Evolutionary conservation across 805 yeast species (phyloP).

Genomic region (Alloascoidea africana): DNA sequence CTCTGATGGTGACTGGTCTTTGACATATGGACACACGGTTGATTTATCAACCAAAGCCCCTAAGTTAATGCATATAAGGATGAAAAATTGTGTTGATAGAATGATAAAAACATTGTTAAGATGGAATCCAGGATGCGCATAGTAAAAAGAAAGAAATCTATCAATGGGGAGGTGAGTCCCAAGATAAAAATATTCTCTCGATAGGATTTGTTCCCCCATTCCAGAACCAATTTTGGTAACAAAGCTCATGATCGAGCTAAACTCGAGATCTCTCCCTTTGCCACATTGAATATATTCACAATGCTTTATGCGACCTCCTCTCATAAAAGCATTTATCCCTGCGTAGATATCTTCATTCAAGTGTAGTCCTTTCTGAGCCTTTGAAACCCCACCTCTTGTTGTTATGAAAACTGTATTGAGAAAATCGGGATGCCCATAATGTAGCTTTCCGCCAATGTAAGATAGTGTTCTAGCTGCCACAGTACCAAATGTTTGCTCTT

Average conservation of each 20-base stretch:
- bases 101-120: conserved; percentile 58
- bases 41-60: conserved; percentile 52
- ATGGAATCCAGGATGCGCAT: conserved; percentile 68
- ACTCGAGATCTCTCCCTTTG: conserved; percentile 61
- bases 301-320: conserved; percentile 61
- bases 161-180: conserved; percentile 54
- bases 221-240: conserved; percentile 66
- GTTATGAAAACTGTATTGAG: conserved; percentile 49
- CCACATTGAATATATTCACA: conserved; percentile 66
- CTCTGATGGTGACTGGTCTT: conserved; percentile 42
- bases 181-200: conserved; percentile 53
- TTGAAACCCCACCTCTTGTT: conserved; percentile 61
- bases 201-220: conserved; percentile 63
- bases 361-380: conserved; percentile 58
- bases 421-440: conserved; percentile 67
- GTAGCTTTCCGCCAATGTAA: conserved; percentile 54
- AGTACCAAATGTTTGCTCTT: conserved; percentile 64
- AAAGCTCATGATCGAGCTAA: conserved; percentile 54
- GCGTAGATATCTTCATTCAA: conserved; percentile 64
- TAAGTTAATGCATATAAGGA: conserved; percentile 45
- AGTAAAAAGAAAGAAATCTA: conserved; percentile 51
- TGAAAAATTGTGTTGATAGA: conserved; percentile 53
- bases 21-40: conserved; percentile 37
- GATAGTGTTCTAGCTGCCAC: conserved; percentile 58
- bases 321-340: conserved; percentile 49